phyloP scores from a whole-genome alignment of 2,329 filamentous ascomycete genomes.

The Bipolaris gigantea region DNA sequence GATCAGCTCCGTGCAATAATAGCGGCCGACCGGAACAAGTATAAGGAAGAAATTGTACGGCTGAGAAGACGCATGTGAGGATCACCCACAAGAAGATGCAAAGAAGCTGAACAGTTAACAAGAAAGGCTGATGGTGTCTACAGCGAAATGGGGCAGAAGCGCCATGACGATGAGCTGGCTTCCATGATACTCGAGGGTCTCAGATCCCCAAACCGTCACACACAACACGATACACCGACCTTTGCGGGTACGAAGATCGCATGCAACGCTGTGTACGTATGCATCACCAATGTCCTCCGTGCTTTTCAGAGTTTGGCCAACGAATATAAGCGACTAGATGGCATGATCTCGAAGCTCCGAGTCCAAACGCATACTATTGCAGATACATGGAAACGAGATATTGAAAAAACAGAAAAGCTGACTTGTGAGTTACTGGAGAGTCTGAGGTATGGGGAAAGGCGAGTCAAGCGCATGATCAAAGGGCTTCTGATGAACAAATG shows the following conservation, averaged over 20 bases:
- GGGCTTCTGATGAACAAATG: conserved; percentile 23
- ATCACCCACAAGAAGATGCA: not conserved
- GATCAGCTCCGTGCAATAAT: conserved; percentile 26
- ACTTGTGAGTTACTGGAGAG: conserved; percentile 28
- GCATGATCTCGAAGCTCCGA: conserved; percentile 19
- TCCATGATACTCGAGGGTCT: conserved; percentile 24
- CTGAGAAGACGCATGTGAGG: conserved; percentile 28
- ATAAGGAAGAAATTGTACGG: conserved; percentile 25
- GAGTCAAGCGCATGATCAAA: conserved; percentile 40
- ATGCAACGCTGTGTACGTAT: conserved; percentile 19
- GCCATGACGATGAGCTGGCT: conserved; percentile 28
- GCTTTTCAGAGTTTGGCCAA: conserved; percentile 23
- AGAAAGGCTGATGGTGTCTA: not conserved
- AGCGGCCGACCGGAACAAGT: conserved; percentile 15
- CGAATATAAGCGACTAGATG: conserved; percentile 32
- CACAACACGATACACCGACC: conserved; percentile 2
- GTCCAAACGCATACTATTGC: conserved; percentile 17
- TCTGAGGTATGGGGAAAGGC: conserved; percentile 35
- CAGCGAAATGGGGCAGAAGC: conserved; percentile 21
- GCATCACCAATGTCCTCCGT: conserved; percentile 15
- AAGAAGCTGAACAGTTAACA: not conserved
- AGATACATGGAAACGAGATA: conserved; percentile 30
- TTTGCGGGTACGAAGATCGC: conserved; percentile 21
- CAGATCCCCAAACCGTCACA: conserved; percentile 11
- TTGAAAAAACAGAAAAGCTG: conserved; percentile 26